Base-by-base conservation (phyloP, 1,284 basidiomycete genomes). In the Trichosporon faecale region DNA sequence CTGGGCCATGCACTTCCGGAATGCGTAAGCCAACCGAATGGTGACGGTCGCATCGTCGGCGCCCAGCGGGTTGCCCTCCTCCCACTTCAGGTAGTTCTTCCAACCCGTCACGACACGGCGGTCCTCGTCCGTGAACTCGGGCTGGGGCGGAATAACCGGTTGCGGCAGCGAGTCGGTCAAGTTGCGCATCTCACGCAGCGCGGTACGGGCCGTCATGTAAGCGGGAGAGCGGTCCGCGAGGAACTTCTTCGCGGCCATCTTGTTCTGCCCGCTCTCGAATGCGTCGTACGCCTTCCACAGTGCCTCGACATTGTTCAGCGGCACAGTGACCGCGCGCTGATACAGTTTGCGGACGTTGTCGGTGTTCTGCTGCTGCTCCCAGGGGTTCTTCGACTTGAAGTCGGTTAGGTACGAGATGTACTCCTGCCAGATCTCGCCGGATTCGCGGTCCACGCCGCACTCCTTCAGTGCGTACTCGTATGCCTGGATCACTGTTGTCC, bases 361-460 rank as follows among this genome's bases (percentile, higher is more conserved):
- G 90, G 94, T 95, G 82, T 95, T 94, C 80, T 96, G 93, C 77
- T 96, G 94, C 74, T 92, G 90, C 80, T 98, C 95, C 95, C 95
- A 98, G 25, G 92, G 91, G 57, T 90, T 91, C 18, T 87, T 87
- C 1, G 89, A 86, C 85, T 92, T 91, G 65, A 90, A 90, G 35
- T 89, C 88, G 76, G 89, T 91, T 70, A 98, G 83, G 79, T 97
- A 95, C 70, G 90, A 88, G 77, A 98, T 92, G 74, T 88, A 89
- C 75, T 88, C 88, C 65, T 82, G 81, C 88, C 88, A 89, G 64
- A 88, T 85, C 65, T 85, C 83, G 3, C 87, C 87, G 52, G 85
- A 84, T 65, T 87, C 85, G 31, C 85, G 83, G 77, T 88, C 87
- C 60, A 91, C 90, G 16, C 95, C 95, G 64, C 98, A 90, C 77